A percentile compares a stretch with the other conserved stretches of the same genome.
These are phyloP conservation scores for Naegleria fowleri DNA, from an alignment of 208 protist species.

Conservation along the genomic window DNA sequence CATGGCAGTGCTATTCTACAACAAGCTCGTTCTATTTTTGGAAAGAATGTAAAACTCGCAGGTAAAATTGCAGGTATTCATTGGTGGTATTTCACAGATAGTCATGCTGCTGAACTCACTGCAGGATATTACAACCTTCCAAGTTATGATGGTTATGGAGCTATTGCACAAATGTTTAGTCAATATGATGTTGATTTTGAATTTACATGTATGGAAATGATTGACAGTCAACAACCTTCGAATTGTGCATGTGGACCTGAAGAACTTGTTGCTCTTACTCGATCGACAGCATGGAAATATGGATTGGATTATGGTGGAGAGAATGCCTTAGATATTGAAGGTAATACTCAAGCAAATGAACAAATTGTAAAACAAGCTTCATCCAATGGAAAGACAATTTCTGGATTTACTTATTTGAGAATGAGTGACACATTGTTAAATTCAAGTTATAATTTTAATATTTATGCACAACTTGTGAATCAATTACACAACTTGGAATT, in stretches of 20 bases:
- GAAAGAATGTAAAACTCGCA: slow-evolving; percentile 28
- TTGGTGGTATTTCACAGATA: slow-evolving; percentile 34
- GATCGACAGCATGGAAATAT: neutral
- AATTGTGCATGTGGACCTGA: slow-evolving; percentile 37
- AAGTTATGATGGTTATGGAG: slow-evolving; percentile 31
- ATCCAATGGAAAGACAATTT: neutral
- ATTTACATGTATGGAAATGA: slow-evolving; percentile 54
- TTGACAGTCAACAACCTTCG: slow-evolving; percentile 29
- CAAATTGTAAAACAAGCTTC: slow-evolving; percentile 32
- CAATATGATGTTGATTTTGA: slow-evolving; percentile 31
- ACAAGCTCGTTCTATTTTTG: slow-evolving; percentile 19
- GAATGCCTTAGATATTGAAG: slow-evolving; percentile 32
- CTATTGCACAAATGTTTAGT: slow-evolving; percentile 33
- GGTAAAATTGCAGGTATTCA: slow-evolving; percentile 49
- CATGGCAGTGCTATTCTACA: slow-evolving; percentile 36
- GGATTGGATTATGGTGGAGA: slow-evolving; percentile 35
- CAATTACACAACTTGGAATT: neutral
- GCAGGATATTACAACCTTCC: slow-evolving; percentile 45
- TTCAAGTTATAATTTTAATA: neutral
- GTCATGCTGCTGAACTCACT: slow-evolving; percentile 46
- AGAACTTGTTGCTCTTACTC: slow-evolving; percentile 32
- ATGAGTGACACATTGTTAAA: neutral
- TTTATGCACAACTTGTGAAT: neutral
- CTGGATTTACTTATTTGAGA: slow-evolving; percentile 35
- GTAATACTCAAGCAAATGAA: slow-evolving; percentile 26